Evolutionary conservation across 257 asterid genomes (phyloP).

Genomic region (Eustoma russellianum): DNA sequence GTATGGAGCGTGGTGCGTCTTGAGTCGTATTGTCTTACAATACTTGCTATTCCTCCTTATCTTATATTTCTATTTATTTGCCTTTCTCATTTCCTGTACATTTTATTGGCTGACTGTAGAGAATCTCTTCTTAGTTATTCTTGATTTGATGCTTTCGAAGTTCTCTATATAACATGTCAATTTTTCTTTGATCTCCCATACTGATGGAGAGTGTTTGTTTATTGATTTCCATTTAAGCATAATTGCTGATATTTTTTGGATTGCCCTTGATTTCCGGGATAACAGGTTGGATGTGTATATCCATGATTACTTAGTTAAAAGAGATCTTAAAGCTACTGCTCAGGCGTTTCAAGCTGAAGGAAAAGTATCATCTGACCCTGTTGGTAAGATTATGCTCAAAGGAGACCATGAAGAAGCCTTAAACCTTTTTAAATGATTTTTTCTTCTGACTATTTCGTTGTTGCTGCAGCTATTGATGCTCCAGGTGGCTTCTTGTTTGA

Average conservation of each 20-base stretch:
- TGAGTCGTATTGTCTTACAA: no score
- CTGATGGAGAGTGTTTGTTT: neutral
- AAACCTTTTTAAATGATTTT: neutral
- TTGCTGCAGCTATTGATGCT: constrained; percentile 83
- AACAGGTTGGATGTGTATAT: constrained; percentile 93
- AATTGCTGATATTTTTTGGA: constrained; percentile 2
- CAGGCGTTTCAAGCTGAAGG: constrained; percentile 98
- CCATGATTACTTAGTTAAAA: constrained; percentile 88
- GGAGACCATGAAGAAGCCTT: neutral
- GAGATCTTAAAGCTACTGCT: constrained; percentile 93
- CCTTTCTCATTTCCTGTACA: neutral
- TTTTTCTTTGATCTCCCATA: no score
- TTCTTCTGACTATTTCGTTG: constrained; percentile 8
- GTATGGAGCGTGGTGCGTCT: no score
- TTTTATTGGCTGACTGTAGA: no score
- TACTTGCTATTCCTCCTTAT: neutral
- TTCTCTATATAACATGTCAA: no score
- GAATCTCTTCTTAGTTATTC: no score
- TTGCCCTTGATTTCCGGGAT: constrained; percentile 9
- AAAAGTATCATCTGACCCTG: constrained; percentile 96
- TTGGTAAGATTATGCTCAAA: constrained; percentile 41
- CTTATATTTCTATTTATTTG: neutral
- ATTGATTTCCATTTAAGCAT: neutral
- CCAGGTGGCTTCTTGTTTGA: constrained; percentile 99
- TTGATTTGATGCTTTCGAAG: no score